Conservation (phyloP, 208 protist species). For the Trichomonas gallinae region DNA sequence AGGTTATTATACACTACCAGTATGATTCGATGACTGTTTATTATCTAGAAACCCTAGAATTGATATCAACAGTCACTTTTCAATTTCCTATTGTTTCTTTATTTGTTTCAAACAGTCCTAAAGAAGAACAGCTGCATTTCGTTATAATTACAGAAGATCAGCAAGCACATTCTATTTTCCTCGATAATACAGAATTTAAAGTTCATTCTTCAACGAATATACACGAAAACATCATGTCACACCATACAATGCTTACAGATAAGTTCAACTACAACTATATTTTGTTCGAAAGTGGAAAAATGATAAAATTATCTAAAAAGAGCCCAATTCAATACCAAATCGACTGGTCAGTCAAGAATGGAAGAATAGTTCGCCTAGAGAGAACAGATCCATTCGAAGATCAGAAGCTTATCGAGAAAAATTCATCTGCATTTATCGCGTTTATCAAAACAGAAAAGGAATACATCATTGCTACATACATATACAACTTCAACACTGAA, state of each 20-base stretch:
- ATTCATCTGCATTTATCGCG: background rate
- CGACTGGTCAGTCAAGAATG: background rate
- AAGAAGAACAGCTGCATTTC: background rate
- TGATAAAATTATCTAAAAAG: background rate
- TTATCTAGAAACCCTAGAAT: background rate
- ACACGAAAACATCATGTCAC: background rate
- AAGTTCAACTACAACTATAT: background rate
- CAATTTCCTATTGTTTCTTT: background rate
- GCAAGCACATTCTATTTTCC: background rate
- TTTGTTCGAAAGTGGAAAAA: background rate
- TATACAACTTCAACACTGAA: background rate
- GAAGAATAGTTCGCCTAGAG: background rate
- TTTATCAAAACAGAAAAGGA: background rate
- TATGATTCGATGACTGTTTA: background rate
- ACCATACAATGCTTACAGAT: background rate
- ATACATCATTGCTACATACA: background rate
- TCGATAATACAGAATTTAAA: background rate
- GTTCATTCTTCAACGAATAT: background rate
- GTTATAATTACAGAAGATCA: slow-evolving; percentile 16
- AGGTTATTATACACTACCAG: background rate
- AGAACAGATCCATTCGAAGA: background rate
- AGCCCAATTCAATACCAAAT: background rate
- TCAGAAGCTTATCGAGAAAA: background rate
- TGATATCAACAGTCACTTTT: background rate
- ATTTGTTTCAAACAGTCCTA: background rate